Conservation (phyloP, 345 rosid species). For the Melastoma malabathricum region DNA sequence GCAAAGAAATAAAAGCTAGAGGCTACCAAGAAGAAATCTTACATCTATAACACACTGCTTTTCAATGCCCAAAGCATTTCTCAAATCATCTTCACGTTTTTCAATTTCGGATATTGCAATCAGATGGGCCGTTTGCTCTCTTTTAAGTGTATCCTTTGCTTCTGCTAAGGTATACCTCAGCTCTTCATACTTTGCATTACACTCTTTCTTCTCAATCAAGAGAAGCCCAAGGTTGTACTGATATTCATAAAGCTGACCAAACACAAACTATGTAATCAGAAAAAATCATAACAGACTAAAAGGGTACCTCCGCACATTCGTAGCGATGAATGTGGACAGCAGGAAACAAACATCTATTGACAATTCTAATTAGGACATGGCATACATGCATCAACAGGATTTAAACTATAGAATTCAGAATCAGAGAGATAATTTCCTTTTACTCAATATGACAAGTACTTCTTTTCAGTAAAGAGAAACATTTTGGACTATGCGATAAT, state of each 20-base stretch:
- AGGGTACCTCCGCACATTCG: background rate
- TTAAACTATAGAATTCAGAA: too few relatives aligned
- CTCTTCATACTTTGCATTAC: slow-evolving; percentile 58
- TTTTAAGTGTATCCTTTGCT: slow-evolving; percentile 44
- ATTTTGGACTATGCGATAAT: too few relatives aligned
- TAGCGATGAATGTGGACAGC: too few relatives aligned
- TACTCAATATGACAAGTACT: too few relatives aligned
- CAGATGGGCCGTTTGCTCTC: slow-evolving; percentile 64
- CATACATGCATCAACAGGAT: too few relatives aligned
- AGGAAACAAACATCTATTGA: too few relatives aligned
- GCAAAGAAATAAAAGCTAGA: background rate
- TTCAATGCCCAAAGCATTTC: slow-evolving; percentile 85
- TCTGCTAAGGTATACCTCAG: slow-evolving; percentile 45
- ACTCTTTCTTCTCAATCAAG: slow-evolving; percentile 81
- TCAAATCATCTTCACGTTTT: slow-evolving; percentile 68
- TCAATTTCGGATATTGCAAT: slow-evolving; percentile 63
- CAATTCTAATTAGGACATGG: too few relatives aligned
- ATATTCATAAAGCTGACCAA: slow-evolving; percentile 71
- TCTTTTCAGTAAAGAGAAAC: too few relatives aligned
- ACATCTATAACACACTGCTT: slow-evolving; percentile 89
- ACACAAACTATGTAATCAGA: slow-evolving; percentile 6
- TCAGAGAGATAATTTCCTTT: too few relatives aligned
- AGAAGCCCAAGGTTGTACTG: slow-evolving; percentile 94
- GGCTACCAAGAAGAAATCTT: slow-evolving; percentile 16
- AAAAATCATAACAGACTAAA: slow-evolving; percentile 5